Percentiles rank a stretch among this genome's conserved stretches.
These are phyloP conservation scores for Coemansia sp. DNA, from an alignment of 192 early-diverging fungal species.

Conservation along the genomic window DNA sequence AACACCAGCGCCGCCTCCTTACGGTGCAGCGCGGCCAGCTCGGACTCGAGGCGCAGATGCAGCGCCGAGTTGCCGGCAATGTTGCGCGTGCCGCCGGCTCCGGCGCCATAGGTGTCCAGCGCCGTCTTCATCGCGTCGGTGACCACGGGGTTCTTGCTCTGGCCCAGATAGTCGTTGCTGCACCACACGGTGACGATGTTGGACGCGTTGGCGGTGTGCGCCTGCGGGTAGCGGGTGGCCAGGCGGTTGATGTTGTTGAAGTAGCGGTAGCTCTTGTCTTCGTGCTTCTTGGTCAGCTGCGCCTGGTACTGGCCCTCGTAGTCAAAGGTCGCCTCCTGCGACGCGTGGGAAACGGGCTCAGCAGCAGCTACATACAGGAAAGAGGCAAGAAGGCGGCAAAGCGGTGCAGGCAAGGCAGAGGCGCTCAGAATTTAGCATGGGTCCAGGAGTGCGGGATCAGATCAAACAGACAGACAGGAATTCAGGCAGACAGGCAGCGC, in stretches of 20 bases:
- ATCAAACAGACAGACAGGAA: too few relatives aligned
- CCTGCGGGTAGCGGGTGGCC: slow-evolving; percentile 85
- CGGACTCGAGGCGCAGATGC: slow-evolving; percentile 86
- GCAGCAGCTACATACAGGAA: too few relatives aligned
- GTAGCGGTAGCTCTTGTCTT: slow-evolving; percentile 97
- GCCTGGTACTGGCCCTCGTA: slow-evolving; percentile 84
- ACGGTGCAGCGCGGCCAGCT: slow-evolving; percentile 89
- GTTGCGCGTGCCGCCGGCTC: slow-evolving; percentile 98
- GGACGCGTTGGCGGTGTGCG: slow-evolving; percentile 80
- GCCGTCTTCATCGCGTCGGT: slow-evolving; percentile 89
- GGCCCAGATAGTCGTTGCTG: slow-evolving; percentile 98
- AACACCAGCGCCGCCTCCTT: slow-evolving; percentile 91
- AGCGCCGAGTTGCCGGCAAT: slow-evolving; percentile 98
- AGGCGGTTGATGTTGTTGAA: slow-evolving; percentile 99
- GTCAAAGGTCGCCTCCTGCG: slow-evolving; percentile 62
- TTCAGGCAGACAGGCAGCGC: too few relatives aligned
- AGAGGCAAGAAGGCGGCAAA: too few relatives aligned
- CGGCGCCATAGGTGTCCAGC: slow-evolving; percentile 94
- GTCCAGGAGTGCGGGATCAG: too few relatives aligned
- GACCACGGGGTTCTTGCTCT: slow-evolving; percentile 85
- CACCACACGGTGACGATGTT: slow-evolving; percentile 99
- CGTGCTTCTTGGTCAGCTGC: slow-evolving; percentile 93
- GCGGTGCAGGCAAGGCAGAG: too few relatives aligned
- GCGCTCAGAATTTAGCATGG: too few relatives aligned
- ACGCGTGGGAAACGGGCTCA: slow-evolving; percentile 21